Evolutionary conservation across 805 yeast species (phyloP).

Genomic region (Candida wancherniae): DNA sequence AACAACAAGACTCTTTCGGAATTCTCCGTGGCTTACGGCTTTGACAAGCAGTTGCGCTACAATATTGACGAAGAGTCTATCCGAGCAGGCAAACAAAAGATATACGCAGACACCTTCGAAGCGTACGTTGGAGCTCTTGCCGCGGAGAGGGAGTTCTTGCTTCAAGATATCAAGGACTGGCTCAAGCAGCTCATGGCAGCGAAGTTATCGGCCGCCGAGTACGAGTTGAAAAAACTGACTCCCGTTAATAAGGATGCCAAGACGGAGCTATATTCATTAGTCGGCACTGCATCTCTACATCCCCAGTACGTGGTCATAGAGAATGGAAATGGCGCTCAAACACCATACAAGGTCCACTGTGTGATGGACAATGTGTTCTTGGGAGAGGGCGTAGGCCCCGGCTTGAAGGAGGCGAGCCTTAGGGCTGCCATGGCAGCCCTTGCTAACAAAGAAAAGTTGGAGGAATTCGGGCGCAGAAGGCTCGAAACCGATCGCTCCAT

Average conservation of each 20-base stretch:
- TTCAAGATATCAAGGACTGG: constrained; percentile 53
- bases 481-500: constrained; percentile 20
- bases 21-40: constrained; percentile 65
- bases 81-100: constrained; percentile 56
- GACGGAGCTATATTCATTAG: constrained; percentile 65
- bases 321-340: constrained; percentile 42
- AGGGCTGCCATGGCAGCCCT: constrained; percentile 84
- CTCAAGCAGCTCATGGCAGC: constrained; percentile 48
- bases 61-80: constrained; percentile 44
- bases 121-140: constrained; percentile 88
- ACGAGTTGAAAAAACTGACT: constrained; percentile 28
- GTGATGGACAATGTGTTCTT: constrained; percentile 57
- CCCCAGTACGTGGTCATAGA: constrained; percentile 52
- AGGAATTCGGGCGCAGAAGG: constrained; percentile 58
- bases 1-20: constrained; percentile 67
- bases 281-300: constrained; percentile 68
- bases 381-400: constrained; percentile 70
- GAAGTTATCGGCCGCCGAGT: constrained; percentile 29
- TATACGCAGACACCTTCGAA: constrained; percentile 86
- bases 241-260: constrained; percentile 66
- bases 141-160: constrained; percentile 49
- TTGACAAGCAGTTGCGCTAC: constrained; percentile 52
- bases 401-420: constrained; percentile 70
- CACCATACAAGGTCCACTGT: constrained; percentile 63
- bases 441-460: constrained; percentile 51